phyloP scores from a whole-genome alignment of 176 grass and related monocot genomes.

The Triticum monococcum region DNA sequence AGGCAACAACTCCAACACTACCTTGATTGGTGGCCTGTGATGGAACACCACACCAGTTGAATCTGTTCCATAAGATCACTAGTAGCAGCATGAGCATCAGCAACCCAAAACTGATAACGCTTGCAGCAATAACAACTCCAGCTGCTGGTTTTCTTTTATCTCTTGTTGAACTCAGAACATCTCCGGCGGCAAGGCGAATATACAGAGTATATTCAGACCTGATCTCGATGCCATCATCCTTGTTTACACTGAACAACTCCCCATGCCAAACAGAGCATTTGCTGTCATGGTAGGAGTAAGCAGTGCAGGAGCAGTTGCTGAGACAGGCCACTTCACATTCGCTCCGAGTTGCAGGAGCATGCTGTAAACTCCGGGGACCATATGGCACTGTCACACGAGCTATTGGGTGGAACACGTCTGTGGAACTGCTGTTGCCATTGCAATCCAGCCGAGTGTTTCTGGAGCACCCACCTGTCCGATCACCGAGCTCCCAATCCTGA shows the following conservation, averaged over 20 bases:
- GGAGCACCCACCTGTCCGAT: constrained; percentile 37
- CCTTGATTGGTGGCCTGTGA: background rate
- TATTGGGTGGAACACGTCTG: constrained; percentile 39
- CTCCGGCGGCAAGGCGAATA: background rate
- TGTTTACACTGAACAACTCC: background rate
- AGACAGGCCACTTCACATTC: constrained; percentile 31
- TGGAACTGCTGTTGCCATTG: background rate
- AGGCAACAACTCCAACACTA: background rate
- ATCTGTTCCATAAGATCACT: background rate
- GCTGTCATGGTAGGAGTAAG: background rate
- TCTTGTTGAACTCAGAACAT: background rate
- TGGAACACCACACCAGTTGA: background rate
- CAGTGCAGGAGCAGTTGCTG: constrained; percentile 27
- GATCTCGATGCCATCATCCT: background rate
- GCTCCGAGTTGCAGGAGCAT: background rate
- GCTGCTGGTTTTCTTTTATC: background rate
- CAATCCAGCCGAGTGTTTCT: constrained; percentile 36
- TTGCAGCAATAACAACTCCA: background rate
- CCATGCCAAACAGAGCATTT: background rate
- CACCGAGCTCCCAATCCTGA: constrained; percentile 23
- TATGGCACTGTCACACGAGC: constrained; percentile 14
- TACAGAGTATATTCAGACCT: background rate
- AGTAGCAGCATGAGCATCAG: background rate
- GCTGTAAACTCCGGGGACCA: background rate
- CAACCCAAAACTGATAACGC: background rate